A percentile compares a stretch with the other conserved stretches of the same genome.
Evolutionary conservation across 2,329 filamentous ascomycete genomes (phyloP).

Genomic region (Xylaria hypoxylon): DNA sequence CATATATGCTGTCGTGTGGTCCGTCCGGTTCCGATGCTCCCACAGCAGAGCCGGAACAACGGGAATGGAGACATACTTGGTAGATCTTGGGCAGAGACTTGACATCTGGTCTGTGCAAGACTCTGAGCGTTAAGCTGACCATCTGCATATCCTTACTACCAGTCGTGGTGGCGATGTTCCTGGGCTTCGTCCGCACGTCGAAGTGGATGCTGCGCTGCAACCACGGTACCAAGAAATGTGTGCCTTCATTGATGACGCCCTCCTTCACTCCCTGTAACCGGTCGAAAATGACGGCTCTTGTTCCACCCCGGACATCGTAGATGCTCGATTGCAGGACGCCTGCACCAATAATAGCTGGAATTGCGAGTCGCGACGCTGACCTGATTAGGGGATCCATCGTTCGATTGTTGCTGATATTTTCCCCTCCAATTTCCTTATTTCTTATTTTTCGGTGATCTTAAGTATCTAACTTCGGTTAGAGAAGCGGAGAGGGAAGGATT

Average conservation of each 20-base stretch:
- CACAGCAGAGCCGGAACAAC: slow-evolving; percentile 10
- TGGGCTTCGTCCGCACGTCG: slow-evolving; percentile 96
- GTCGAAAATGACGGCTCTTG: slow-evolving; percentile 98
- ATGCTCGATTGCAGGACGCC: slow-evolving; percentile 80
- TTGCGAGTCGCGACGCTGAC: slow-evolving; percentile 73
- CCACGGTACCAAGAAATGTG: slow-evolving; percentile 96
- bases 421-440: not conserved
- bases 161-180: slow-evolving; percentile 97
- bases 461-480: not conserved
- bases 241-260: slow-evolving; percentile 91
- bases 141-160: slow-evolving; percentile 99
- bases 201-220: slow-evolving; percentile 94
- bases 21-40: not conserved
- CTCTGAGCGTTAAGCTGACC: slow-evolving; percentile 97
- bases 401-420: slow-evolving; percentile 3
- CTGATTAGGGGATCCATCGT: slow-evolving; percentile 69
- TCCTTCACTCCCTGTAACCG: slow-evolving; percentile 92
- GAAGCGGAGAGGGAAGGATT: not conserved
- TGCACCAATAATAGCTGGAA: slow-evolving; percentile 78
- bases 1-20: not conserved
- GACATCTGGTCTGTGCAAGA: slow-evolving; percentile 94
- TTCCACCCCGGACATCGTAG: slow-evolving; percentile 97
- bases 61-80: slow-evolving; percentile 72
- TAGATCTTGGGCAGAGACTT: slow-evolving; percentile 96
- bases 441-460: not conserved